Evolutionary conservation across 1,139 yeast species (phyloP).

Genomic region (Geotrichum klebahnii): DNA sequence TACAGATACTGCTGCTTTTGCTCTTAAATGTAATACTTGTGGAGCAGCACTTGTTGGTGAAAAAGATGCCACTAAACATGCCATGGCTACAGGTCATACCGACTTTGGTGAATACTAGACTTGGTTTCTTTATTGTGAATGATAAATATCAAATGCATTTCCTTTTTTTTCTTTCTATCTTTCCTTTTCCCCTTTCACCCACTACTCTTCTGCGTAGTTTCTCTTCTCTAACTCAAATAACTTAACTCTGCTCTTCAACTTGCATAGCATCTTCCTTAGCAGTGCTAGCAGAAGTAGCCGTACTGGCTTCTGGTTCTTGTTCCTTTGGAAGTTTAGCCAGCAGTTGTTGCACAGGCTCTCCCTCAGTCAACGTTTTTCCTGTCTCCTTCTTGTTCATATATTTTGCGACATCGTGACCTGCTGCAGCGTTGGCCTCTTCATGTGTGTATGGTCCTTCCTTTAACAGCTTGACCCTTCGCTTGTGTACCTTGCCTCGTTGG

Average conservation of each 20-base stretch:
- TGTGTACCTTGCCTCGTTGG: conserved; percentile 71
- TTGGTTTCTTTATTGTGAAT: background rate
- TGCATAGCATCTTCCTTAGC: conserved; percentile 13
- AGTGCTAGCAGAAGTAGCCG: conserved; percentile 14
- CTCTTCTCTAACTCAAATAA: too few species aligned
- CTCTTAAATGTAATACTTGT: conserved; percentile 58
- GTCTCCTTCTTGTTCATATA: conserved; percentile 46
- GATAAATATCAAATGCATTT: background rate
- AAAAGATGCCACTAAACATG: conserved; percentile 63
- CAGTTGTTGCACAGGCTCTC: conserved; percentile 21
- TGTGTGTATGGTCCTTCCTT: conserved; percentile 77
- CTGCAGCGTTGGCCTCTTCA: conserved; percentile 86
- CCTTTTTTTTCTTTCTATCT: conserved; percentile 22
- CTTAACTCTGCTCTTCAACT: conserved; percentile 9
- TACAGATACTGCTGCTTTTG: conserved; percentile 62
- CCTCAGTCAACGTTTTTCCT: conserved; percentile 20
- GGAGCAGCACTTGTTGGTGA: conserved; percentile 56
- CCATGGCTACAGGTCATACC: conserved; percentile 58
- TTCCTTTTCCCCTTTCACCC: background rate
- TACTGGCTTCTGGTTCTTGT: conserved; percentile 9
- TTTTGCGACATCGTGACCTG: conserved; percentile 68
- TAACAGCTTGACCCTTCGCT: conserved; percentile 75
- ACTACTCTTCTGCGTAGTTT: too few species aligned
- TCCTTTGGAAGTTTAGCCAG: conserved; percentile 14
- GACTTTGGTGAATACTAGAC: conserved; percentile 57